phyloP scores from a whole-genome alignment of 1,284 basidiomycete genomes.

The Apiotrichum sp. region DNA sequence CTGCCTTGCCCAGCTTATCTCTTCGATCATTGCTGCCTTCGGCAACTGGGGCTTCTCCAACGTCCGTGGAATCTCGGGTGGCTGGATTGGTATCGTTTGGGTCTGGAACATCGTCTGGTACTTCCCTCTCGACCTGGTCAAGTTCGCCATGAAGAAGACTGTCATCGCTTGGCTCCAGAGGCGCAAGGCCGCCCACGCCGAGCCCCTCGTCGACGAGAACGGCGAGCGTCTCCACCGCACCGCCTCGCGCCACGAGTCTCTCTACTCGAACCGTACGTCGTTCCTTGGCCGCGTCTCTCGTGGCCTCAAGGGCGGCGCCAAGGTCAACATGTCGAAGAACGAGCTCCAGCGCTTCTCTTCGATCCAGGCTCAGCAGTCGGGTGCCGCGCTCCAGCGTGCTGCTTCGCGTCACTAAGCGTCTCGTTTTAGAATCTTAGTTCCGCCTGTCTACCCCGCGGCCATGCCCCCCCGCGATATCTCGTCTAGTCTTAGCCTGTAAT shows the following conservation, averaged over 20 bases:
- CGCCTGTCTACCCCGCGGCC: background rate
- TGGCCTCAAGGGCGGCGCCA: slow-evolving; percentile 41
- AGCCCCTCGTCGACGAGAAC: slow-evolving; percentile 49
- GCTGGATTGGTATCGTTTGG: slow-evolving; percentile 97
- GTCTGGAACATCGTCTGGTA: slow-evolving; percentile 95
- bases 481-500: slow-evolving; percentile 19
- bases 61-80: slow-evolving; percentile 69
- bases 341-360: slow-evolving; percentile 48
- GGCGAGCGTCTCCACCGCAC: slow-evolving; percentile 79
- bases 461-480: slow-evolving; percentile 4
- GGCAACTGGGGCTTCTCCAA: slow-evolving; percentile 86
- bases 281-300: slow-evolving; percentile 43
- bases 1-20: slow-evolving; percentile 84
- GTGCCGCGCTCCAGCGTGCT: slow-evolving; percentile 42
- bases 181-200: slow-evolving; percentile 56
- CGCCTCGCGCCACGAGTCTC: slow-evolving; percentile 83
- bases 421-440: background rate
- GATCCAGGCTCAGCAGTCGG: slow-evolving; percentile 48
- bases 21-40: slow-evolving; percentile 90
- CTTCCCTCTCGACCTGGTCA: slow-evolving; percentile 88
- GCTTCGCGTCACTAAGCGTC: slow-evolving; percentile 25
- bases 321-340: slow-evolving; percentile 48
- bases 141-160: slow-evolving; percentile 91
- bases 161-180: slow-evolving; percentile 75
- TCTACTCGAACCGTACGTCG: slow-evolving; percentile 59